Percentiles rank a stretch among this genome's conserved stretches.
phyloP scores from a whole-genome alignment of 129 eudicot genomes.

The Oenanthe sinensis region DNA sequence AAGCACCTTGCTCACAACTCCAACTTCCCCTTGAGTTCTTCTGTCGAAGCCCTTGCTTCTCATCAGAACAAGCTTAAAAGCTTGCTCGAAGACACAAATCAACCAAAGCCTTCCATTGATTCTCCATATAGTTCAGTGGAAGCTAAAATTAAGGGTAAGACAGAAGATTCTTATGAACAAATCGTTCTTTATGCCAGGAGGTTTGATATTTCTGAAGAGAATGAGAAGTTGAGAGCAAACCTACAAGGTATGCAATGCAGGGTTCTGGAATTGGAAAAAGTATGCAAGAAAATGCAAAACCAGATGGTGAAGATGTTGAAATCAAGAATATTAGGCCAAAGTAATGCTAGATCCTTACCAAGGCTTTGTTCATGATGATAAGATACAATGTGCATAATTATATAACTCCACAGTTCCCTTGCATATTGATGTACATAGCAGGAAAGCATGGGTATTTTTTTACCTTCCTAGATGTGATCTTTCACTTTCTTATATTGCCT shows the following conservation, averaged over 20 bases:
- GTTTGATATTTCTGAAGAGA: slow-evolving; percentile 40
- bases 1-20: slow-evolving; percentile 50
- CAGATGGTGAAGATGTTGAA: slow-evolving; percentile 75
- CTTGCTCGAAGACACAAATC: slow-evolving; percentile 46
- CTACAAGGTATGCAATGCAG: slow-evolving; percentile 88
- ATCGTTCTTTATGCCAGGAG: slow-evolving; percentile 44
- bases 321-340: slow-evolving; percentile 48
- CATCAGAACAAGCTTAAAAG: slow-evolving; percentile 60
- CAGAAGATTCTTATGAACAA: slow-evolving; percentile 23
- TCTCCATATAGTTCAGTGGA: slow-evolving; percentile 24
- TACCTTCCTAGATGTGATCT: neutral
- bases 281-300: slow-evolving; percentile 69
- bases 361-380: slow-evolving; percentile 60
- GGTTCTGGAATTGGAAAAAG: slow-evolving; percentile 72
- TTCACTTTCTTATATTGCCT: neutral
- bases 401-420: neutral
- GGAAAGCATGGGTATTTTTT: neutral
- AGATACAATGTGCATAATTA: neutral
- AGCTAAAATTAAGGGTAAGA: slow-evolving; percentile 15
- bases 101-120: slow-evolving; percentile 14
- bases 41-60: slow-evolving; percentile 45
- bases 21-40: slow-evolving; percentile 53
- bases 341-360: slow-evolving; percentile 60
- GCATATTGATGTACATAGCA: slow-evolving; percentile 21
- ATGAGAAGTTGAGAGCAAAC: slow-evolving; percentile 64